These are phyloP conservation scores for Letharia lupina DNA, from an alignment of 495 filamentous ascomycete genomes.

Conservation along the genomic window DNA sequence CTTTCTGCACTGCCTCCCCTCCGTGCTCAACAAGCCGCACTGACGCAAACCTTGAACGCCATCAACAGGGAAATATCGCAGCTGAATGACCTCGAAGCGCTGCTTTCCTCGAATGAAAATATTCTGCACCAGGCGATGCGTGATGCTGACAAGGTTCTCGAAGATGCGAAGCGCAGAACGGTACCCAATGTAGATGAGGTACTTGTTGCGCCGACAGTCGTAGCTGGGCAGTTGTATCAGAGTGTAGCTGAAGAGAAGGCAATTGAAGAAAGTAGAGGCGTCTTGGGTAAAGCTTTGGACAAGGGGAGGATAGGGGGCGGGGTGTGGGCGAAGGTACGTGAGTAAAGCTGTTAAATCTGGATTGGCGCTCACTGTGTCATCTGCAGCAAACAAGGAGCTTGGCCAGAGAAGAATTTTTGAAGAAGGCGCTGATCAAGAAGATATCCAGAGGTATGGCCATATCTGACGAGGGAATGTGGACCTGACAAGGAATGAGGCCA, in stretches of 20 bases:
- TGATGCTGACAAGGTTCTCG: constrained; percentile 72
- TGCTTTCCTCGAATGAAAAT: constrained; percentile 66
- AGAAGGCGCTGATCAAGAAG: constrained; percentile 83
- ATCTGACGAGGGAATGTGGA: constrained; percentile 29
- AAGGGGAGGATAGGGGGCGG: constrained; percentile 69
- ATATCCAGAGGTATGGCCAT: constrained; percentile 80
- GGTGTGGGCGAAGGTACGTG: constrained; percentile 64
- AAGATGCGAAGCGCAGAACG: constrained; percentile 45
- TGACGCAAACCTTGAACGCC: constrained; percentile 54
- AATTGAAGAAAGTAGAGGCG: constrained; percentile 75
- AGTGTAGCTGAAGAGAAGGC: constrained; percentile 78
- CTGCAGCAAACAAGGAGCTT: constrained; percentile 63
- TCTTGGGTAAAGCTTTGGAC: constrained; percentile 74
- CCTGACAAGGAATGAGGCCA: constrained; percentile 6
- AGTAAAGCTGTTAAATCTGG: background rate
- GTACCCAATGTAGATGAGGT: constrained; percentile 74
- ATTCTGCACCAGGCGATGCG: constrained; percentile 68
- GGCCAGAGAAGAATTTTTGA: constrained; percentile 82
- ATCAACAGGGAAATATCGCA: constrained; percentile 65
- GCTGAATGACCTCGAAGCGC: constrained; percentile 56
- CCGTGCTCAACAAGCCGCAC: constrained; percentile 67
- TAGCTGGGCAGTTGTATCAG: constrained; percentile 84
- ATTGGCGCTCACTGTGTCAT: constrained; percentile 7
- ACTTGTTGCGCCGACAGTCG: constrained; percentile 86
- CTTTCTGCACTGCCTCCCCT: constrained; percentile 64